These are phyloP conservation scores for Phytomonas francai DNA, from an alignment of 208 protist genomes.

Conservation along the genomic window DNA sequence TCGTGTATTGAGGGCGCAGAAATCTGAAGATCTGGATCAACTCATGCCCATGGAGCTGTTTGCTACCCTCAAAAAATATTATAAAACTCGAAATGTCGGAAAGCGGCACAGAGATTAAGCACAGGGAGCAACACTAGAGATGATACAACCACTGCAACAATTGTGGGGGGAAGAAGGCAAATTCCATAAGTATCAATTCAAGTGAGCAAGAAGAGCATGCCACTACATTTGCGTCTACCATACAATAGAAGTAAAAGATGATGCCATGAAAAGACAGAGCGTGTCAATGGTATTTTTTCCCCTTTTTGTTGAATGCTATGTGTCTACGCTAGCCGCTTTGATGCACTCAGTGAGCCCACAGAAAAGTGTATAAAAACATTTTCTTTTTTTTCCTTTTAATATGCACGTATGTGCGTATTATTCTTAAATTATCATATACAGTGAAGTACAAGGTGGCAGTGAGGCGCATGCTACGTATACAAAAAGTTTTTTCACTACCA, in stretches of 20 bases:
- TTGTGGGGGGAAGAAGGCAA: not conserved
- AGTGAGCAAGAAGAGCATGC: not conserved
- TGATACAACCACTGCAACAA: not conserved
- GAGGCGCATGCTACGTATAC: not conserved
- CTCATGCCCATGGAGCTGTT: not conserved
- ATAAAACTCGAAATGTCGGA: not conserved
- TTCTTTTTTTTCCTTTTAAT: constrained; percentile 11
- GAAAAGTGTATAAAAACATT: not conserved
- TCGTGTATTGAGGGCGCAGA: not conserved
- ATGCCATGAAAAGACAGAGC: not conserved
- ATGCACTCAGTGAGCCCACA: not conserved
- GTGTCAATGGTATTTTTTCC: not conserved
- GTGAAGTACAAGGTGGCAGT: not conserved
- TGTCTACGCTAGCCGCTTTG: not conserved
- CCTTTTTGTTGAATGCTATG: not conserved
- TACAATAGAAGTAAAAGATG: not conserved
- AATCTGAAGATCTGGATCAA: not conserved
- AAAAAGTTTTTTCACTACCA: not conserved
- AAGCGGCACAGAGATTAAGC: not conserved
- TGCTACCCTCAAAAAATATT: not conserved
- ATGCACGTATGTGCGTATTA: not conserved
- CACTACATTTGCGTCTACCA: not conserved
- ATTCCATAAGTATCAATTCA: not conserved
- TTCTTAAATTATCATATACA: not conserved
- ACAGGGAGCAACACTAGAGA: not conserved